phyloP scores from a whole-genome alignment of 495 filamentous ascomycete species.

The Hyaloscypha hepaticicola region DNA sequence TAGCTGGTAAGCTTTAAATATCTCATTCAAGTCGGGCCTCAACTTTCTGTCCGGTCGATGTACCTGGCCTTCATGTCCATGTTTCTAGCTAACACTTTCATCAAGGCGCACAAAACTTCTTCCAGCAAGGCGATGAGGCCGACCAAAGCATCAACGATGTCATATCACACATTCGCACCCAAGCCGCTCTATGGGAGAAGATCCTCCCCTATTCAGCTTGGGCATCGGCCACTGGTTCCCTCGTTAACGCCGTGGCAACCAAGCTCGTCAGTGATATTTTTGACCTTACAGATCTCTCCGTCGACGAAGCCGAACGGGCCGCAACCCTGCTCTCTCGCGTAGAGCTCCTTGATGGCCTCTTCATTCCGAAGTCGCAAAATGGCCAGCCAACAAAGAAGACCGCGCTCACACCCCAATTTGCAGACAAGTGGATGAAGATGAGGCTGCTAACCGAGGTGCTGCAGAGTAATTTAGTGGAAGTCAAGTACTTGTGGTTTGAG shows the following conservation, averaged over 20 bases:
- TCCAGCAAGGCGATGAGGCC: conserved; percentile 50
- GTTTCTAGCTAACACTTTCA: background rate
- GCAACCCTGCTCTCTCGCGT: conserved; percentile 70
- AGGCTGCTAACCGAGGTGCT: conserved; percentile 86
- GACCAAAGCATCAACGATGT: conserved; percentile 71
- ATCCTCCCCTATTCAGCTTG: conserved; percentile 80
- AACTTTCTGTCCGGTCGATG: too few relatives aligned
- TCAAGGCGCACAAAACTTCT: conserved; percentile 46
- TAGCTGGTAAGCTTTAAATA: conserved; percentile 64
- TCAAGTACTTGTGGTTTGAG: conserved; percentile 84
- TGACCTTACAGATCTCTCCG: conserved; percentile 82
- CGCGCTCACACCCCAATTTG: conserved; percentile 72
- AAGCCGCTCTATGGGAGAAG: conserved; percentile 72
- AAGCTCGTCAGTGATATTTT: conserved; percentile 84
- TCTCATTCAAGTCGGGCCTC: background rate
- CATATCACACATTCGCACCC: conserved; percentile 63
- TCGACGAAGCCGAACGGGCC: conserved; percentile 79
- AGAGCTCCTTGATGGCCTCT: conserved; percentile 70
- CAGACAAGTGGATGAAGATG: conserved; percentile 81
- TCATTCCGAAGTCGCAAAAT: conserved; percentile 54
- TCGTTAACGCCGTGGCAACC: conserved; percentile 74
- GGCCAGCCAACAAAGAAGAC: conserved; percentile 19
- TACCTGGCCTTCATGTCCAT: too few relatives aligned
- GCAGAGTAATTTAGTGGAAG: conserved; percentile 85
- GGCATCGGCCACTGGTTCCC: conserved; percentile 79